Evolutionary conservation across 2,329 filamentous ascomycete genomes (phyloP).

Genomic region (Rhexocercosporidium sp.): DNA sequence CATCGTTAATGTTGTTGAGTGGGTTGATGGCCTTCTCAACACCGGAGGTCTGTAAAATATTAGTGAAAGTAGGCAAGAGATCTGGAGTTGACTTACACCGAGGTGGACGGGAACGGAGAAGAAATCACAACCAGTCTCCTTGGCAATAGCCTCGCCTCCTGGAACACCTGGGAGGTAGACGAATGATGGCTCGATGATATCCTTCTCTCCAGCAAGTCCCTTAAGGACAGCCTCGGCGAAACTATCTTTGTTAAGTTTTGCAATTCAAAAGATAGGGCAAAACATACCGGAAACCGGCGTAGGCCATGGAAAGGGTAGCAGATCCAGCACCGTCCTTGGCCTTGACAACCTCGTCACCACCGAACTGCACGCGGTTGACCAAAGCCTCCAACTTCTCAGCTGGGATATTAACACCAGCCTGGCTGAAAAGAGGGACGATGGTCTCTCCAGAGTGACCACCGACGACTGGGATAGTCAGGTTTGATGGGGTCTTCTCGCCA

Average conservation of each 20-base stretch:
- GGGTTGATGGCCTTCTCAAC: conserved; percentile 86
- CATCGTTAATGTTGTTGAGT: conserved; percentile 75
- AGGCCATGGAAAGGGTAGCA: conserved; percentile 93
- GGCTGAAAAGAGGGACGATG: conserved; percentile 96
- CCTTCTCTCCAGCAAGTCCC: conserved; percentile 91
- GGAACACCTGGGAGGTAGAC: conserved; percentile 91
- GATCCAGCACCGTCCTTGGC: conserved; percentile 92
- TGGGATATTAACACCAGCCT: conserved; percentile 80
- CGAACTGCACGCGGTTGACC: conserved; percentile 95
- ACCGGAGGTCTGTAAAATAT: conserved; percentile 69
- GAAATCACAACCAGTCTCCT: conserved; percentile 86
- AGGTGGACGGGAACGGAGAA: conserved; percentile 97
- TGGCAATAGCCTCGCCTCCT: conserved; percentile 84
- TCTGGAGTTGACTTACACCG: conserved; percentile 68
- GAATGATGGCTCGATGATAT: conserved; percentile 92
- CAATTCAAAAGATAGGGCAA: not conserved
- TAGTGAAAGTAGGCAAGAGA: conserved; percentile 38
- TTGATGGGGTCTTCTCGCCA: conserved; percentile 81
- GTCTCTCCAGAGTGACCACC: conserved; percentile 98
- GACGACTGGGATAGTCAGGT: conserved; percentile 87
- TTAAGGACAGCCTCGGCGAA: conserved; percentile 95
- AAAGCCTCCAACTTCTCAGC: conserved; percentile 89
- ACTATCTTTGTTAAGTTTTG: conserved; percentile 49
- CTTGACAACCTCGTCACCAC: conserved; percentile 95
- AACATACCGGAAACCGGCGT: conserved; percentile 86